Evolutionary conservation across 768 basidiomycete species (phyloP).

Genomic region (Russula vinacea): DNA sequence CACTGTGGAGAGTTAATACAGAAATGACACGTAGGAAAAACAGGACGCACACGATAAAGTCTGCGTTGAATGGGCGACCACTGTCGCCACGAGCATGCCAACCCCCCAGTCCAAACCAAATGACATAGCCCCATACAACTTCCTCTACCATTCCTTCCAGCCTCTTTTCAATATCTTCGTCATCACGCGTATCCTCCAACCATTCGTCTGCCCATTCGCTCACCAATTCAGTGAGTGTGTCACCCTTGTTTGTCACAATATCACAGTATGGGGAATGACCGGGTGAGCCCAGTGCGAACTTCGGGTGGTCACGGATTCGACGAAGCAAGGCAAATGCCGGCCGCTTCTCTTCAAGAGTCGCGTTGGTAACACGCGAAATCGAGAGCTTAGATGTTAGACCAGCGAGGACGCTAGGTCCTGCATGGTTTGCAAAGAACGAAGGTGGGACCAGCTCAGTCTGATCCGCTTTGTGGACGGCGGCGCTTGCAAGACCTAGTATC

Average conservation of each 20-base stretch:
- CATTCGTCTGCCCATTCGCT: constrained; percentile 30
- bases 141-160: constrained; percentile 61
- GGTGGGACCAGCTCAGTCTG: constrained; percentile 39
- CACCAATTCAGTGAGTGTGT: constrained; percentile 26
- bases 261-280: constrained; percentile 12
- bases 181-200: constrained; percentile 16
- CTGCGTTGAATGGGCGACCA: constrained; percentile 45
- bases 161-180: constrained; percentile 33
- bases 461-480: constrained; percentile 46
- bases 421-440: constrained; percentile 30
- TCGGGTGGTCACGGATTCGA: constrained; percentile 51
- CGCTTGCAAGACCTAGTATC: constrained; percentile 52
- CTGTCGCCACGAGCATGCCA: constrained; percentile 38
- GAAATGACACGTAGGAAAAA: constrained; percentile 15
- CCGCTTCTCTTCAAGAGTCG: constrained; percentile 40
- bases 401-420: constrained; percentile 7
- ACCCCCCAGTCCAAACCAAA: constrained; percentile 59
- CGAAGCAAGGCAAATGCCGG: constrained; percentile 47
- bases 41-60: constrained; percentile 57
- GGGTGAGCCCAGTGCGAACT: constrained; percentile 27
- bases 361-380: constrained; percentile 2
- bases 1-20: constrained; percentile 39
- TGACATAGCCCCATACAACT: constrained; percentile 50
- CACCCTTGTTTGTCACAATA: constrained; percentile 25
- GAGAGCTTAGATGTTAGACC: constrained; percentile 35